Percentiles rank a stretch among this genome's conserved stretches.
Conservation (phyloP, 2,329 filamentous ascomycete species). For the Apiospora hydei region DNA sequence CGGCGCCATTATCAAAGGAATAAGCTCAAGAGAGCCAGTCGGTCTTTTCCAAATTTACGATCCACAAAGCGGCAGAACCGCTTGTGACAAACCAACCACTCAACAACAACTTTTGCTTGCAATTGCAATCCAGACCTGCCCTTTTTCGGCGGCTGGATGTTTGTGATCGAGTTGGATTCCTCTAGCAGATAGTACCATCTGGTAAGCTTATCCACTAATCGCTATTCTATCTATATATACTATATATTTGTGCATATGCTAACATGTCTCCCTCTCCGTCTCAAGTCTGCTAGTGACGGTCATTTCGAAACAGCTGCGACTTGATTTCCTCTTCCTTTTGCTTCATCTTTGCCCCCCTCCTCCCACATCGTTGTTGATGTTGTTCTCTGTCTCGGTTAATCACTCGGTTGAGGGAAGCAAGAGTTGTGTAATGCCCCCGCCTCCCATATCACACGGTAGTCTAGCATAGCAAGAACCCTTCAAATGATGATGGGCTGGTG, state of each 20-base stretch:
- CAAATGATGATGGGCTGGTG: not conserved
- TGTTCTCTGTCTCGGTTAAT: not conserved
- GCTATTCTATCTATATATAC: no score
- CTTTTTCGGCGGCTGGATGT: not conserved
- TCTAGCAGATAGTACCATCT: not conserved
- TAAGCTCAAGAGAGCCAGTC: conserved; percentile 1
- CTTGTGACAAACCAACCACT: not conserved
- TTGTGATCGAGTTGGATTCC: not conserved
- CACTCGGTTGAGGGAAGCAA: not conserved
- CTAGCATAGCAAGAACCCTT: not conserved
- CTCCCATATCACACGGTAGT: not conserved
- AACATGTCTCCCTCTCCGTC: not conserved
- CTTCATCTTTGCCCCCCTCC: not conserved
- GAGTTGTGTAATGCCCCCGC: not conserved
- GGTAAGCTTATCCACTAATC: not conserved
- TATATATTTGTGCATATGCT: not conserved
- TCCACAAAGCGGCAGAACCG: not conserved
- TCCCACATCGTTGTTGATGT: not conserved
- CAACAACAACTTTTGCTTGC: not conserved
- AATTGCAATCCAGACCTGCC: not conserved
- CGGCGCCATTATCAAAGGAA: not conserved
- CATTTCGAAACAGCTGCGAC: not conserved
- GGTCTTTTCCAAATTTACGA: not conserved
- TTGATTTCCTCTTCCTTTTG: conserved; percentile 1
- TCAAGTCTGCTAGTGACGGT: conserved; percentile 1